Base-by-base conservation (phyloP, 371 early-diverging fungal species). In the Chytridium lagenaria region DNA sequence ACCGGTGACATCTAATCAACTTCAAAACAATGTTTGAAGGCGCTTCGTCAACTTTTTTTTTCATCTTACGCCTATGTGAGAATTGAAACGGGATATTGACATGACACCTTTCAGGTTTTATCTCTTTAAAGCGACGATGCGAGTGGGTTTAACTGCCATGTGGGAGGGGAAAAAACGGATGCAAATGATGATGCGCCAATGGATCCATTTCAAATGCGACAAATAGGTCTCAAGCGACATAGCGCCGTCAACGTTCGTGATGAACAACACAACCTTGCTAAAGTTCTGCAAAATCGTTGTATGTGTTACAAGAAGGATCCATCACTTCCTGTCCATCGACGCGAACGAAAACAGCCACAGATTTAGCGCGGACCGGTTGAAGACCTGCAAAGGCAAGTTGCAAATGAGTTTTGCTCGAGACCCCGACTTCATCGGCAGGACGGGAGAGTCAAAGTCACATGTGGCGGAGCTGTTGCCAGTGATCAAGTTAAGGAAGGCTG, bases 361-460 rank as follows among this genome's bases (percentile, higher is more conserved):
- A 26, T 23, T 61, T 65, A 10, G 75, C 65, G n/a, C 75, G 52
- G 28, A 51, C 37, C 38, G 69, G 75, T 33, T 36, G 16, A n/a
- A 75, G n/a, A 10, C 80, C 80, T n/a, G n/a, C 59, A 70, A 74
- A 50, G 68, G 68, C 66, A 50, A 67, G 61, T 37, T 59, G 75
- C 80, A 80, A 12, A 40, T 55, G 33, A 79, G 67, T 15, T 16
- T 44, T 40, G 5, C 26, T 37, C 51, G 69, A 66, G 50, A n/a
- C n/a, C 28, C 39, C 26, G 50, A 49, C 26, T 28, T 50, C 67
- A 50, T 50, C 69, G 33, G 10, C 55, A 16, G 31, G 23, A 23
- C 31, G 23, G 79, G 73, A 33, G 77, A 73, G 59, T 81, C 82
- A 64, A 81, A 81, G 10, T 75, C 57, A 7, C 68, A 69, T 7